These are phyloP conservation scores for Gliomastix tumulicola DNA, from an alignment of 2,329 filamentous ascomycete genomes.

Conservation along the genomic window DNA sequence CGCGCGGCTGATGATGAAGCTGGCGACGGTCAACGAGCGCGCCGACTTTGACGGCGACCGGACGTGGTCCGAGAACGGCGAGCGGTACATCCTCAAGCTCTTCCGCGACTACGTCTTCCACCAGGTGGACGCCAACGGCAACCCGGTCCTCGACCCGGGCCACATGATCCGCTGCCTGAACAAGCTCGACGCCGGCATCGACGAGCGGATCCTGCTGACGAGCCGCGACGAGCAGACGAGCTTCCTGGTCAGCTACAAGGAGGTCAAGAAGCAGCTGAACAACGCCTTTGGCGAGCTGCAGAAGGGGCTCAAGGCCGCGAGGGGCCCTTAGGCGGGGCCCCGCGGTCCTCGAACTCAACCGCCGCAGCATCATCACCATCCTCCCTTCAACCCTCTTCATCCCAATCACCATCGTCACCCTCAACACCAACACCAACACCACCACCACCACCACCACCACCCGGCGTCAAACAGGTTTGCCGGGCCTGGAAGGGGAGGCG, in stretches of 20 bases:
- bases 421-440: too few species aligned
- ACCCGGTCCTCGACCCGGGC: slow-evolving; percentile 77
- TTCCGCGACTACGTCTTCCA: slow-evolving; percentile 98
- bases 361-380: too few species aligned
- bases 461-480: too few species aligned
- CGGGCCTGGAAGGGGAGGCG: too few species aligned
- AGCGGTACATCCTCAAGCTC: slow-evolving; percentile 86
- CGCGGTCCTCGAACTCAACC: not conserved
- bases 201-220: slow-evolving; percentile 78
- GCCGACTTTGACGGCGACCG: slow-evolving; percentile 74
- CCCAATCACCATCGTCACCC: too few species aligned
- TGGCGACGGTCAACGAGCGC: slow-evolving; percentile 84
- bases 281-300: slow-evolving; percentile 52
- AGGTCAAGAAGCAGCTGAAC: slow-evolving; percentile 63
- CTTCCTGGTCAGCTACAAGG: slow-evolving; percentile 84
- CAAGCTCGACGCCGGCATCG: slow-evolving; percentile 83
- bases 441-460: too few species aligned
- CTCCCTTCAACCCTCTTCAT: too few species aligned
- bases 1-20: slow-evolving; percentile 71
- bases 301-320: slow-evolving; percentile 32
- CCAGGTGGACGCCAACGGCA: slow-evolving; percentile 79
- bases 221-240: slow-evolving; percentile 87
- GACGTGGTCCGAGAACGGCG: slow-evolving; percentile 86
- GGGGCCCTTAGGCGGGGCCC: slow-evolving; percentile 25
- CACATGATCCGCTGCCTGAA: slow-evolving; percentile 84